Percentiles rank a stretch among this genome's conserved stretches.
Conservation (phyloP, 2,329 filamentous ascomycete genomes). For the Trichoderma hamatum region DNA sequence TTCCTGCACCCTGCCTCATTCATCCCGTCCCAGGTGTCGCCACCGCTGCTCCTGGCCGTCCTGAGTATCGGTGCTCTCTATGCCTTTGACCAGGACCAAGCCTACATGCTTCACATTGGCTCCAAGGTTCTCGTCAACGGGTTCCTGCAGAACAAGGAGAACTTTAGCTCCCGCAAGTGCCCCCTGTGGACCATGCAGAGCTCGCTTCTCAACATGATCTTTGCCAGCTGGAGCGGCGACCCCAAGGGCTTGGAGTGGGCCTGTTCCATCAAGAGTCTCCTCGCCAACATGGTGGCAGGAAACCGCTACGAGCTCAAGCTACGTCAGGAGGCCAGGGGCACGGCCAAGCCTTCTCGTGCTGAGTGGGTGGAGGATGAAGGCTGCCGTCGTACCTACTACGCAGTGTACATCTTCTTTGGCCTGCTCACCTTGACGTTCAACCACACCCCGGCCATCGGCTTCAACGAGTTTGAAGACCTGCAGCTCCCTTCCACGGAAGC, state of each 20-base stretch:
- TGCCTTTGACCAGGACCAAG: constrained; percentile 95
- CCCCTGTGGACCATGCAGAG: constrained; percentile 98
- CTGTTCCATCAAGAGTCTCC: constrained; percentile 95
- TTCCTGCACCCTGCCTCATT: constrained; percentile 95
- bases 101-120: constrained; percentile 95
- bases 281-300: constrained; percentile 98
- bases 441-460: constrained; percentile 95
- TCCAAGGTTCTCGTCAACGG: constrained; percentile 97
- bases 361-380: constrained; percentile 98
- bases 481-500: constrained; percentile 92
- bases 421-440: constrained; percentile 95
- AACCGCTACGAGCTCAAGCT: constrained; percentile 96
- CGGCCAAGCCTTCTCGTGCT: constrained; percentile 71
- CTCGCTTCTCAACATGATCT: constrained; percentile 96
- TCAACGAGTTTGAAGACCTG: constrained; percentile 95
- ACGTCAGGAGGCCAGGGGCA: constrained; percentile 83
- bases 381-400: constrained; percentile 94
- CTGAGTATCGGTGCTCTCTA: constrained; percentile 95
- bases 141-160: constrained; percentile 96
- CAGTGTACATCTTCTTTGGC: constrained; percentile 98
- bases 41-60: constrained; percentile 83
- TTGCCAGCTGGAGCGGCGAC: constrained; percentile 98
- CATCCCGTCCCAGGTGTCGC: constrained; percentile 75
- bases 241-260: constrained; percentile 98
- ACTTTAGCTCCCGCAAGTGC: constrained; percentile 96